Evolutionary conservation across 352 stramenopile genomes (phyloP).

Genomic region (Pythium volutum): DNA sequence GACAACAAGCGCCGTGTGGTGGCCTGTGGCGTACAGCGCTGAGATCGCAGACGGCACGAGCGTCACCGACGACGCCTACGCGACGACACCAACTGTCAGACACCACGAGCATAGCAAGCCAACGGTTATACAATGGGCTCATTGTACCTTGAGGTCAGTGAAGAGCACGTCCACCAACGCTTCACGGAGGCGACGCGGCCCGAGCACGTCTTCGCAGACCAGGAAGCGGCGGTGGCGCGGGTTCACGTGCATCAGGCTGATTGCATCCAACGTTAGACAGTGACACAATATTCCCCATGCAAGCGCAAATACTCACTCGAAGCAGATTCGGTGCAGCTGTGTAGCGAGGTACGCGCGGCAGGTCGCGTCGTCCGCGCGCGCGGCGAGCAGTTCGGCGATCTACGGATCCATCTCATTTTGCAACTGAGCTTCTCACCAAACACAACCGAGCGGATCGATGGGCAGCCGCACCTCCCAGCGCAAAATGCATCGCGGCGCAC

Average conservation of each 20-base stretch:
- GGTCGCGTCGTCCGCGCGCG: slow-evolving; percentile 28
- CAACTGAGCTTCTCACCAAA: too few species aligned
- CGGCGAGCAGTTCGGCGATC: slow-evolving; percentile 54
- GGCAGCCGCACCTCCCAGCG: slow-evolving; percentile 52
- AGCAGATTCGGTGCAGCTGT: slow-evolving; percentile 64
- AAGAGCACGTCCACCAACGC: slow-evolving; percentile 65
- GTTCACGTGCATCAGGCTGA: slow-evolving; percentile 67
- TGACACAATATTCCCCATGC: neutral
- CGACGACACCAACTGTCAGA: neutral
- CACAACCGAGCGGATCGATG: too few species aligned
- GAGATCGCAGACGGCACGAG: slow-evolving; percentile 63
- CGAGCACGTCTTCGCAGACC: slow-evolving; percentile 75
- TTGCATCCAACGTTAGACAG: neutral
- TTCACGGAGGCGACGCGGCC: slow-evolving; percentile 57
- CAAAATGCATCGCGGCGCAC: slow-evolving; percentile 58
- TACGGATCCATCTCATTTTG: slow-evolving; percentile 12
- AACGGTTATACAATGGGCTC: neutral
- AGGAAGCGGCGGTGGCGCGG: slow-evolving; percentile 70
- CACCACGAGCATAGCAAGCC: neutral
- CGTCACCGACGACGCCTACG: slow-evolving; percentile 48
- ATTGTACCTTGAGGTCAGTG: slow-evolving; percentile 48
- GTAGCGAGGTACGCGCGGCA: slow-evolving; percentile 52
- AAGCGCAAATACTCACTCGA: slow-evolving; percentile 46
- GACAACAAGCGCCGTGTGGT: slow-evolving; percentile 74
- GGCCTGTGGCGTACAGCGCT: slow-evolving; percentile 66